phyloP scores from a whole-genome alignment of 306 rosid genomes.

The Quercus mongolica region DNA sequence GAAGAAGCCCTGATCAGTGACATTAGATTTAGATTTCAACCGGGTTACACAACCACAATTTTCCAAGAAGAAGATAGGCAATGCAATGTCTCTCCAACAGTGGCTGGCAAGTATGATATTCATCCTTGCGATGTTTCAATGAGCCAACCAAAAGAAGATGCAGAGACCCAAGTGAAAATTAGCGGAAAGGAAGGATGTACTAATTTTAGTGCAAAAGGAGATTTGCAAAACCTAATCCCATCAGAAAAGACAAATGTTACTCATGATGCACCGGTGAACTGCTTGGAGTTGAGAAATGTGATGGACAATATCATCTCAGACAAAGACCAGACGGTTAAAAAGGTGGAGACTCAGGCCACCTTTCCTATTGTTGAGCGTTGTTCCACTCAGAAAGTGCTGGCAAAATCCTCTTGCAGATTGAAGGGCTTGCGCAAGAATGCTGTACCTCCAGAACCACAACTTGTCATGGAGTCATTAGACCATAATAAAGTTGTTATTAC shows the following conservation, averaged over 20 bases:
- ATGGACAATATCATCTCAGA: conserved; percentile 21
- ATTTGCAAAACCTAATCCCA: conserved; percentile 17
- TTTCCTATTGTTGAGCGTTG: conserved; percentile 2
- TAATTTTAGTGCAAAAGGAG: conserved; percentile 11
- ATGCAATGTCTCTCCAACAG: conserved; percentile 6
- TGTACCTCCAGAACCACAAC: conserved; percentile 12
- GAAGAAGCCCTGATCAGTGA: conserved; percentile 10
- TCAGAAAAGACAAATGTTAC: conserved; percentile 15
- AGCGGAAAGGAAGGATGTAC: conserved; percentile 3
- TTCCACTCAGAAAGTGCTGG: conserved; percentile 26
- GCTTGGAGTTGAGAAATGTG: conserved; percentile 15
- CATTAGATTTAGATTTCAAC: conserved; percentile 11
- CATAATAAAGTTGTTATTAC: conserved; percentile 17
- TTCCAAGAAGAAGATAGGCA: conserved; percentile 19
- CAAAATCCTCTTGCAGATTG: conserved; percentile 20
- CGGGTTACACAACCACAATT: conserved; percentile 2
- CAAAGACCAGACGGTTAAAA: conserved; percentile 17
- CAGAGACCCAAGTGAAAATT: conserved; percentile 10
- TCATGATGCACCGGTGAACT: conserved; percentile 19
- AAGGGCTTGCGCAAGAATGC: conserved; percentile 30
- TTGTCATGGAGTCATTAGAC: conserved; percentile 30
- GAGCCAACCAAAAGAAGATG: conserved; percentile 23
- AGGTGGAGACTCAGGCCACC: conserved; percentile 20
- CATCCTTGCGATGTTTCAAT: conserved; percentile 14
- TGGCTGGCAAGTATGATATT: conserved; percentile 16